Percentiles rank a stretch among this genome's conserved stretches.
Evolutionary conservation across 2,329 filamentous ascomycete genomes (phyloP).

Genomic region (Rhynchosporium graminicola): DNA sequence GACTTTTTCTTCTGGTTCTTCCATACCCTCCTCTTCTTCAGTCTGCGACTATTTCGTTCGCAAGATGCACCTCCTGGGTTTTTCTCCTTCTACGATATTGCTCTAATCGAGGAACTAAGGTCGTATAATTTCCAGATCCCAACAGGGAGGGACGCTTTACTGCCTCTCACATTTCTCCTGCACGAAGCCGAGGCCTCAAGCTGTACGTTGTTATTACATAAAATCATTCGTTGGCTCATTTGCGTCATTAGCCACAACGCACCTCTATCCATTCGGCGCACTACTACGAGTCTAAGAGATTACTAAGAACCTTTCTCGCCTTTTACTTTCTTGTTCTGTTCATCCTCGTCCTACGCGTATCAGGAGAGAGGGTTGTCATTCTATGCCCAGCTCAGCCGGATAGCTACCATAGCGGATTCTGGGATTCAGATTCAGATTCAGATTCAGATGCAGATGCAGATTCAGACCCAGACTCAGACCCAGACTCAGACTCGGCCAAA

Average conservation of each 20-base stretch:
- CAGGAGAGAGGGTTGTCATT: background rate
- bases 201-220: slow-evolving; percentile 30
- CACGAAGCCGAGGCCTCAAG: slow-evolving; percentile 18
- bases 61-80: slow-evolving; percentile 2
- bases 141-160: no score
- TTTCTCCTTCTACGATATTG: background rate
- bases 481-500: background rate
- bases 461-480: no score
- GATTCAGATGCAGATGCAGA: no score
- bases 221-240: slow-evolving; percentile 19
- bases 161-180: slow-evolving; percentile 5
- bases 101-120: background rate
- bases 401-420: background rate
- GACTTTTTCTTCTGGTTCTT: slow-evolving; percentile 4
- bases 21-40: background rate
- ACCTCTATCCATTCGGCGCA: background rate
- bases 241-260: slow-evolving; percentile 22
- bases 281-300: background rate
- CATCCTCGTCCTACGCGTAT: background rate
- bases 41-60: background rate
- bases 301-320: background rate
- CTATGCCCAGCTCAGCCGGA: background rate
- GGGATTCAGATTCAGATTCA: background rate
- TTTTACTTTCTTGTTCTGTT: background rate
- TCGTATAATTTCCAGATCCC: no score